Evolutionary conservation across 306 rosid species (phyloP).

Genomic region (Corylus avellana): DNA sequence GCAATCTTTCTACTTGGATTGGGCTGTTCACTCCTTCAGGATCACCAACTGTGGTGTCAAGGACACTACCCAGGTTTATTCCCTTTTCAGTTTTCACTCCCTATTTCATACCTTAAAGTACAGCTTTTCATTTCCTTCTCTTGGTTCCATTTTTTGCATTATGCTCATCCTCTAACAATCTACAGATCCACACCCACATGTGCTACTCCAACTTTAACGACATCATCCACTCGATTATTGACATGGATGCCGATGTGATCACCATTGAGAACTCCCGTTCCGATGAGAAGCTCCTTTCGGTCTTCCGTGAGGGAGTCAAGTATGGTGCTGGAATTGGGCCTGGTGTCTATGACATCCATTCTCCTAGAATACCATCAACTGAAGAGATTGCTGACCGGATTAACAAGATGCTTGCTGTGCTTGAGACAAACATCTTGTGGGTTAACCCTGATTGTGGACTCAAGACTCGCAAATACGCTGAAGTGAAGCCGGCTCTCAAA

Average conservation of each 20-base stretch:
- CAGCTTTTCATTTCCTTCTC: neutral
- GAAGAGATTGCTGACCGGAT: constrained; percentile 90
- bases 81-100: constrained; percentile 3
- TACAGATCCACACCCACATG: constrained; percentile 97
- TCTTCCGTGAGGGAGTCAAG: constrained; percentile 97
- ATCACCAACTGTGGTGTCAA: constrained; percentile 77
- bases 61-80: constrained; percentile 78
- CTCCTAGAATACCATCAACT: constrained; percentile 88
- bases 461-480: constrained; percentile 85
- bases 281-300: constrained; percentile 86
- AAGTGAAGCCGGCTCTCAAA: constrained; percentile 80
- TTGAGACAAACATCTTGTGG: constrained; percentile 92
- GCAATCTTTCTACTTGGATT: constrained; percentile 79
- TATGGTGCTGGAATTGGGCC: constrained; percentile 97
- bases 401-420: constrained; percentile 96
- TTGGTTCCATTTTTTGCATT: neutral
- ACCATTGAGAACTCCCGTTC: constrained; percentile 96
- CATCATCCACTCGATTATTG: constrained; percentile 86
- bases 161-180: constrained; percentile 6
- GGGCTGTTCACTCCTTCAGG: constrained; percentile 97
- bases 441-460: constrained; percentile 97
- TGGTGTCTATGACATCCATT: constrained; percentile 92
- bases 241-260: constrained; percentile 94
- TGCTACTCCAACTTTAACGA: constrained; percentile 95
- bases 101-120: neutral